Evolutionary conservation across 306 rosid species (phyloP), one percentile per base, ranked within the genome.

Genomic region (Malus fusca): DNA sequence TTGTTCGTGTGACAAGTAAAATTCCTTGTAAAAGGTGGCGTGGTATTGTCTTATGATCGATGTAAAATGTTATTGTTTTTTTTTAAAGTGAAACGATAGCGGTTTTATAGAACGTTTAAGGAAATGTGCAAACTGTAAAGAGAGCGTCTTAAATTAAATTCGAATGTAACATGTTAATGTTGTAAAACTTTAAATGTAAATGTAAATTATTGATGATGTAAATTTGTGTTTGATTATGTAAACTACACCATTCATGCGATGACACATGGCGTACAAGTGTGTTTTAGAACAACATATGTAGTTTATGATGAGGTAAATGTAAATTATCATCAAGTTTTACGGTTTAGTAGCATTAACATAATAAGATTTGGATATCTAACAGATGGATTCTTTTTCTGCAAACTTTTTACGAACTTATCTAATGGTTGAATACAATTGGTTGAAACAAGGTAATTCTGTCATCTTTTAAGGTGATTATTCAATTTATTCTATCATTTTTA

Each of bases 231-330:
- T 18, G 21, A 51, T 15, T 15, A 51, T 51, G 55, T 51, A 17
- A 51, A 51, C 55, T 5, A 2, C 21, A 75, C 46, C 77, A 82
- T 17, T 10, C 1, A 3, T 83, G 84, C 78, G 21, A 9, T 2
- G 84, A 75, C 89, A 89, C 87, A 90, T 89, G 82, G 84, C 4
- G 2, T 23, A 42, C 5, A 1, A 17, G 8, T 19, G 51, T 40
- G 62, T 25, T 67, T n/a, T 5, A 11, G 22, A 60, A 3, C 0
- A 63, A 17, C 43, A 63, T 64, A 42, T 18, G 43, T 17, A 48
- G 11, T 71, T 55, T 51, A 44, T 51, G 55, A 17, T 51, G 55
- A 51, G 6, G 8, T 51, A 51, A 51, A 51, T 51, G 21, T 51
- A 56, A 8, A 8, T 9, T 56, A 56, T n/a, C 4, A 11, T 56